Percentiles rank a stretch among this genome's conserved stretches.
These are phyloP conservation scores for Hypomyces perniciosus DNA, from an alignment of 2,329 filamentous ascomycete species.

Conservation along the genomic window DNA sequence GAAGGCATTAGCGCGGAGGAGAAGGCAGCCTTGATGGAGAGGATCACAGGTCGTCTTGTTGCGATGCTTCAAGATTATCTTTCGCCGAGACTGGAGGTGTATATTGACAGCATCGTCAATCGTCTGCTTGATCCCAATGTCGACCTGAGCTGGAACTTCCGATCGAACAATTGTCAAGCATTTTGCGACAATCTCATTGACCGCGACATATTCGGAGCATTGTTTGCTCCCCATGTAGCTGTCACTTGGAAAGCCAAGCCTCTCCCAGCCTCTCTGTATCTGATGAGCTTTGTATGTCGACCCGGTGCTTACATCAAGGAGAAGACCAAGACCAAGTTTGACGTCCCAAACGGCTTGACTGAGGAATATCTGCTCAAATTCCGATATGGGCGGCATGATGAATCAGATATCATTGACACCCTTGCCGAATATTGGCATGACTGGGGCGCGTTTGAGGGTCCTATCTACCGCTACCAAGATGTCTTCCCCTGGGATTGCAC, in stretches of 20 bases:
- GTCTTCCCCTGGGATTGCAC: constrained; percentile 44
- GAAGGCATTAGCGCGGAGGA: constrained; percentile 14
- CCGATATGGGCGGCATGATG: constrained; percentile 32
- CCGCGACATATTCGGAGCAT: constrained; percentile 24
- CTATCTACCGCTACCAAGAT: constrained; percentile 35
- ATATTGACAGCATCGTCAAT: constrained; percentile 25
- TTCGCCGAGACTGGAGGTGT: constrained; percentile 19
- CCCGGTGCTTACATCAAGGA: constrained; percentile 22
- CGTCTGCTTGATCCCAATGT: constrained; percentile 23
- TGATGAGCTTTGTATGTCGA: constrained; percentile 35
- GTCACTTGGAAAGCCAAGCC: background rate
- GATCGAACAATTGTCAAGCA: constrained; percentile 31
- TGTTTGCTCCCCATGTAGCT: constrained; percentile 14
- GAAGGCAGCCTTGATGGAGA: constrained; percentile 13
- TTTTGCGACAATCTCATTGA: constrained; percentile 34
- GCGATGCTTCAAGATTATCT: constrained; percentile 22
- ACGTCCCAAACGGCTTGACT: constrained; percentile 34
- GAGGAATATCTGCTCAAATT: constrained; percentile 38
- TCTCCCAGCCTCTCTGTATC: constrained; percentile 23
- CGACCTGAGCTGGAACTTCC: constrained; percentile 26
- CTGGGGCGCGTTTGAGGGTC: constrained; percentile 35
- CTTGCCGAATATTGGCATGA: constrained; percentile 41
- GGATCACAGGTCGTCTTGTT: constrained; percentile 13
- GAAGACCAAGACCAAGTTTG: constrained; percentile 26
- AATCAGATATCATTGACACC: constrained; percentile 38